Evolutionary conservation across 2,329 filamentous ascomycete genomes (phyloP), one percentile per base, ranked within the genome.

Genomic region (Aureobasidium sp.): DNA sequence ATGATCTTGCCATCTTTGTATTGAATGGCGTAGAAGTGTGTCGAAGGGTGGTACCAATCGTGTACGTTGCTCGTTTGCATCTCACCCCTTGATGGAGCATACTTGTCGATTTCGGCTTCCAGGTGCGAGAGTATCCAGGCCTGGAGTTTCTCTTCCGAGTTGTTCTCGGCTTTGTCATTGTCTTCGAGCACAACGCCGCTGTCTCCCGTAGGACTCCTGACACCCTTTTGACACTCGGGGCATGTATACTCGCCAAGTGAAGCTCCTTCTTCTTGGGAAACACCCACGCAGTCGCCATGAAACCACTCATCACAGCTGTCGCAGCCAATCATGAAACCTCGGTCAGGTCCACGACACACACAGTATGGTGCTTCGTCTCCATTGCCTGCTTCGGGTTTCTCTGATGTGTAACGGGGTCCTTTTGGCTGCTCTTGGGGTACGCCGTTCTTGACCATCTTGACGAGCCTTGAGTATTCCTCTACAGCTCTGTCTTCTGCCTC

Each of bases 251-350:
- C 49, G 11, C 62, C 59, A 12, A 61, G 52, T 11, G 56, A 60
- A 8, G 62, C 49, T 22, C 59, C 56, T 31, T 63, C 52, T 33
- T 59, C 48, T 31, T 35, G 12, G 1, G 49, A 40, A 7, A 93
- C 76, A 4, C 81, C 86, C 3, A 92, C 85, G 68, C 89, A 93
- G 64, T 86, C 84, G 42, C 92, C 81, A 71, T 93, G 89, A 72
- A 92, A 93, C 89, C 89, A 93, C 72, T 91, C 87, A 63, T 84
- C 83, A 66, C 88, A 85, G 75, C 89, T 91, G 77, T 93, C 89
- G 76, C 89, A 93, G 27, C 88, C 89, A 65, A 93, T 87, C 89
- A 93, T 93, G 37, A 60, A 60, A 6, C 57, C 57, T 24, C 45
- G 27, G 9, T 60, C 57, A 19, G 57, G 33, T 49, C 57, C 57